Percentiles rank a stretch among this genome's conserved stretches.
These are phyloP conservation scores for Xylaria nigripes DNA, from an alignment of 495 filamentous ascomycete species.

Conservation along the genomic window DNA sequence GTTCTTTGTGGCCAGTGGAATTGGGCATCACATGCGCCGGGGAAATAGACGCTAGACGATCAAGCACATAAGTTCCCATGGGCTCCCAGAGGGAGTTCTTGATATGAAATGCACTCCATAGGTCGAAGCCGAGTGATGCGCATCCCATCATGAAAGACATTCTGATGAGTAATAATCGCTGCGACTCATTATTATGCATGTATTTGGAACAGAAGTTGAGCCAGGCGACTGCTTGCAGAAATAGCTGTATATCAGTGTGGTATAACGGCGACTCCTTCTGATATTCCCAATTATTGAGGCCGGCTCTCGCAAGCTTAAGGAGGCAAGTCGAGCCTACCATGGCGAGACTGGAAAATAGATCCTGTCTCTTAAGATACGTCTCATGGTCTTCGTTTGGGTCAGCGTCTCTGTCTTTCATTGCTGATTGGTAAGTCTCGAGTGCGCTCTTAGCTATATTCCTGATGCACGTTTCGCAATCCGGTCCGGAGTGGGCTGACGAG, in stretches of 20 bases:
- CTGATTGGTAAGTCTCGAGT: constrained; percentile 22
- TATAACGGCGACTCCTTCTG: constrained; percentile 23
- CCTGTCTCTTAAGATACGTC: constrained; percentile 14
- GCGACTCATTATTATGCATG: constrained; percentile 30
- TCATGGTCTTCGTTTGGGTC: neutral
- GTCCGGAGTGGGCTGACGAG: constrained; percentile 1
- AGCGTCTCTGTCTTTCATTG: constrained; percentile 19
- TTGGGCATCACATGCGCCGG: constrained; percentile 32
- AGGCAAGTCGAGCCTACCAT: constrained; percentile 38
- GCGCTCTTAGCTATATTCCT: constrained; percentile 24
- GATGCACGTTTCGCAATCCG: constrained; percentile 27
- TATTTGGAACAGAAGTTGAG: constrained; percentile 35
- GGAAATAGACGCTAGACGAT: constrained; percentile 45
- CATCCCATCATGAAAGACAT: constrained; percentile 40
- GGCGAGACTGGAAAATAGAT: constrained; percentile 38
- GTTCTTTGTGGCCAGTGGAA: constrained; percentile 5
- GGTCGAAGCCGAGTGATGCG: constrained; percentile 30
- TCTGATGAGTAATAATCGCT: constrained; percentile 38
- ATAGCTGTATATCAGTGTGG: constrained; percentile 21
- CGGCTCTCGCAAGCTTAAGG: constrained; percentile 36
- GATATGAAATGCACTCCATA: constrained; percentile 38
- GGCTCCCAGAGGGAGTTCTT: constrained; percentile 46
- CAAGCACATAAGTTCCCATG: constrained; percentile 38
- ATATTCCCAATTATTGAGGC: neutral
- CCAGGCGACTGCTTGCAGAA: constrained; percentile 40